phyloP scores from a whole-genome alignment of 345 rosid genomes.

The Bruguiera sexangula region DNA sequence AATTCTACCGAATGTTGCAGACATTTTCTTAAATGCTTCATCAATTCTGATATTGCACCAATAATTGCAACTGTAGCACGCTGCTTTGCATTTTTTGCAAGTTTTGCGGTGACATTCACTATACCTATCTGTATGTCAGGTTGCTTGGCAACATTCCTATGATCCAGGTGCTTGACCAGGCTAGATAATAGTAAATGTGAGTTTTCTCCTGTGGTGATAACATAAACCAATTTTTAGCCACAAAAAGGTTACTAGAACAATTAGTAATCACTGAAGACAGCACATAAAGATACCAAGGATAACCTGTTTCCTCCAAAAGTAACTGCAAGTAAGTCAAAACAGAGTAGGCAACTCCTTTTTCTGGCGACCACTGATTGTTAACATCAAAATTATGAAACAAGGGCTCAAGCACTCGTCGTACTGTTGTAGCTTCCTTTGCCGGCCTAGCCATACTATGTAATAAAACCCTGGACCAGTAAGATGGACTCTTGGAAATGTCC shows the following conservation, averaged over 20 bases:
- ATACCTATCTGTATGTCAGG: slow-evolving; percentile 54
- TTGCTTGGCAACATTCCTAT: slow-evolving; percentile 64
- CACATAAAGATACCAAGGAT: slow-evolving; percentile 4
- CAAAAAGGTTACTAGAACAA: slow-evolving; percentile 9
- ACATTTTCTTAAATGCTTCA: slow-evolving; percentile 77
- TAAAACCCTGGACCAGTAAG: slow-evolving; percentile 83
- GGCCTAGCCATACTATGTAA: slow-evolving; percentile 67
- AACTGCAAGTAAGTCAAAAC: slow-evolving; percentile 65
- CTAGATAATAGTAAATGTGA: slow-evolving; percentile 61
- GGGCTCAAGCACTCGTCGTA: slow-evolving; percentile 86
- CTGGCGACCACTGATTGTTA: slow-evolving; percentile 66
- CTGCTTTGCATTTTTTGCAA: slow-evolving; percentile 62
- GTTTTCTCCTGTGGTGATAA: slow-evolving; percentile 55
- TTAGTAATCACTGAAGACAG: neutral
- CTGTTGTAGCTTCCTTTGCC: slow-evolving; percentile 82
- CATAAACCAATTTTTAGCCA: slow-evolving; percentile 19
- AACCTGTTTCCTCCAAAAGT: slow-evolving; percentile 83
- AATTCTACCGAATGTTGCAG: slow-evolving; percentile 59
- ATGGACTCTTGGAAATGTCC: slow-evolving; percentile 70
- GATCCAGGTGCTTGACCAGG: slow-evolving; percentile 93
- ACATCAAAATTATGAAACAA: slow-evolving; percentile 71
- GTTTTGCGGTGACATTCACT: slow-evolving; percentile 53
- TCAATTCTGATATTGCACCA: slow-evolving; percentile 65
- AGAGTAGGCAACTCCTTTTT: slow-evolving; percentile 69
- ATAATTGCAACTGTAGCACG: slow-evolving; percentile 53